A percentile compares a stretch with the other conserved stretches of the same genome.
Conservation (phyloP, 2,329 filamentous ascomycete species). For the Clathrospora elynae region DNA sequence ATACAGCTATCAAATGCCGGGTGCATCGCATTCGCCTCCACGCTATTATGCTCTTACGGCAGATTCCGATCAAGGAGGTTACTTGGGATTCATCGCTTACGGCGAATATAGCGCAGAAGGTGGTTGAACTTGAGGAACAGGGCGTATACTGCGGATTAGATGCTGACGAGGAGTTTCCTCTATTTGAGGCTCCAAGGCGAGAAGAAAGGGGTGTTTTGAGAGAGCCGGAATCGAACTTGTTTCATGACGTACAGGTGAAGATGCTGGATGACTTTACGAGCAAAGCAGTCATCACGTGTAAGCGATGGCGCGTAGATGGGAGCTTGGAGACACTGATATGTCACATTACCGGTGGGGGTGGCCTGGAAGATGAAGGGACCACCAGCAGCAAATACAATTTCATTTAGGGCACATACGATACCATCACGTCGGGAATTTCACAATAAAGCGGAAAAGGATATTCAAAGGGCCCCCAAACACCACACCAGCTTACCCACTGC, state of each 20-base stretch:
- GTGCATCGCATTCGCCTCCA: constrained; percentile 49
- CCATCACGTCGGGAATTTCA: too few species aligned
- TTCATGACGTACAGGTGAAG: constrained; percentile 3
- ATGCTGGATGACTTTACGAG: background rate
- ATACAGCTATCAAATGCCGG: constrained; percentile 55
- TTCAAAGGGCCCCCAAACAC: too few species aligned
- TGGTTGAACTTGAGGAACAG: constrained; percentile 11
- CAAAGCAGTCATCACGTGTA: constrained; percentile 5
- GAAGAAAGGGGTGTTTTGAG: too few species aligned
- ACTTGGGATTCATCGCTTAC: constrained; percentile 48
- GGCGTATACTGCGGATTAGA: background rate
- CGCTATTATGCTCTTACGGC: constrained; percentile 44
- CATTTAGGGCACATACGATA: too few species aligned
- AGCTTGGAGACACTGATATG: too few species aligned
- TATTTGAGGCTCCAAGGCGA: background rate
- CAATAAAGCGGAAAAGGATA: too few species aligned
- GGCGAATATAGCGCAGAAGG: constrained; percentile 9
- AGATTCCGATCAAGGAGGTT: constrained; percentile 46
- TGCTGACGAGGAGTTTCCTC: background rate
- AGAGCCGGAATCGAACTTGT: constrained; percentile 4
- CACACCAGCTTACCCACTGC: too few species aligned
- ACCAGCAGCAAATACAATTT: too few species aligned
- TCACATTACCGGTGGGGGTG: too few species aligned
- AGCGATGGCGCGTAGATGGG: background rate
- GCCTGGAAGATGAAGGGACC: too few species aligned